These are phyloP conservation scores for Magnusiomyces suaveolens DNA, from an alignment of 1,139 yeast genomes.

Conservation along the genomic window DNA sequence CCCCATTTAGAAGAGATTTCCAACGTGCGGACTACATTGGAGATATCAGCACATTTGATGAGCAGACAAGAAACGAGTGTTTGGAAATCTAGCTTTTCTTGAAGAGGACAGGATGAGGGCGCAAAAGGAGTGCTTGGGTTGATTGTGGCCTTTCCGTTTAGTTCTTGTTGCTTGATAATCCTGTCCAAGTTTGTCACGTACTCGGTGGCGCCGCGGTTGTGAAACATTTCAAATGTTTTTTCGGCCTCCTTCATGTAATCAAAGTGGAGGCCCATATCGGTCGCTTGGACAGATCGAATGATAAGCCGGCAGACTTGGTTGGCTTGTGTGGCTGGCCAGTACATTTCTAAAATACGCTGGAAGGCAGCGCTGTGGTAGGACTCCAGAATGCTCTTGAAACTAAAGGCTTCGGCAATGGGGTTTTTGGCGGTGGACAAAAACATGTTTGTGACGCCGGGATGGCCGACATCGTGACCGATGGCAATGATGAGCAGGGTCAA, in stretches of 20 bases:
- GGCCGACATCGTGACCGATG: conserved; percentile 91
- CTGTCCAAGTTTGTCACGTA: background rate
- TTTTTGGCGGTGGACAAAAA: conserved; percentile 55
- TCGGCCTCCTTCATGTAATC: conserved; percentile 50
- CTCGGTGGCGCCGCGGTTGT: conserved; percentile 17
- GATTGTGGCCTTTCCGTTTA: background rate
- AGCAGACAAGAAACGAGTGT: conserved; percentile 52
- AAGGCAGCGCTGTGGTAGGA: conserved; percentile 74
- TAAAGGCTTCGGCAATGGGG: conserved; percentile 54
- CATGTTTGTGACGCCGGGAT: conserved; percentile 86
- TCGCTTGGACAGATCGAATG: conserved; percentile 52
- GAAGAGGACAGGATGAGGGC: background rate
- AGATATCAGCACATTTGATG: conserved; percentile 88
- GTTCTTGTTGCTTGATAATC: background rate
- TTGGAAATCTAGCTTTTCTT: conserved; percentile 3
- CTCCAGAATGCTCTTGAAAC: conserved; percentile 67
- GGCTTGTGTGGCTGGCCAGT: conserved; percentile 50
- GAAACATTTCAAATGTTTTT: conserved; percentile 6
- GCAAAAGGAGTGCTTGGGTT: background rate
- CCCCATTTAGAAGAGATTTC: conserved; percentile 83
- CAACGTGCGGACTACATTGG: conserved; percentile 78
- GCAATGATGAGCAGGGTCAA: conserved; percentile 67
- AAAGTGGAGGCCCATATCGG: conserved; percentile 90
- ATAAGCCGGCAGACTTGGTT: conserved; percentile 19
- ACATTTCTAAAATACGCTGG: conserved; percentile 45